Conservation (phyloP, 2,329 filamentous ascomycete genomes). For the Pyrenophora graminea region DNA sequence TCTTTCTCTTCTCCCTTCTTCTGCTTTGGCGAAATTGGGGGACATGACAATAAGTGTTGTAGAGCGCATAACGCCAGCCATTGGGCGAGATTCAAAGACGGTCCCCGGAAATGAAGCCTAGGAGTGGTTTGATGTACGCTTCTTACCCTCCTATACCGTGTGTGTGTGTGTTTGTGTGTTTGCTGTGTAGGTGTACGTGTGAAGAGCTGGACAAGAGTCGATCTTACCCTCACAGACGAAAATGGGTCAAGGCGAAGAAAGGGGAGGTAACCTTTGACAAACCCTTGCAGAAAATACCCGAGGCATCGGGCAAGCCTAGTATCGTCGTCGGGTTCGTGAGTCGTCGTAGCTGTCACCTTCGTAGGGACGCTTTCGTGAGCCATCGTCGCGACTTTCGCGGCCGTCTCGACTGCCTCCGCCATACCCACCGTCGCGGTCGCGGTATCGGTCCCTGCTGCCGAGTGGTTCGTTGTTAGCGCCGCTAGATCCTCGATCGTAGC, state of each 20-base stretch:
- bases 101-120: neutral
- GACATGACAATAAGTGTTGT: no score
- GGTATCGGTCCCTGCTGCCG: slow-evolving; percentile 60
- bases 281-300: slow-evolving; percentile 33
- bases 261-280: slow-evolving; percentile 46
- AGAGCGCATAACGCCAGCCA: no score
- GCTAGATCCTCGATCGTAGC: slow-evolving; percentile 53
- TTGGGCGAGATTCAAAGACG: no score
- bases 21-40: no score
- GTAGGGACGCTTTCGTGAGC: slow-evolving; percentile 53
- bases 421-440: slow-evolving; percentile 32
- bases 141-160: slow-evolving; percentile 33
- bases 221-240: slow-evolving; percentile 45
- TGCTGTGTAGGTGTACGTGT: slow-evolving; percentile 23
- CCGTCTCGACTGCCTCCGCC: slow-evolving; percentile 13
- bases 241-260: slow-evolving; percentile 39
- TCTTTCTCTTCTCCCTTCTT: no score
- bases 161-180: neutral
- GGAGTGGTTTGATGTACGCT: neutral
- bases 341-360: slow-evolving; percentile 84
- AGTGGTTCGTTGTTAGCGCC: slow-evolving; percentile 86
- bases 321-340: slow-evolving; percentile 63
- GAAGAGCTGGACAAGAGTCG: slow-evolving; percentile 21
- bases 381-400: slow-evolving; percentile 41
- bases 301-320: slow-evolving; percentile 48